phyloP scores from a whole-genome alignment of 345 rosid species.

The Viola odorata region DNA sequence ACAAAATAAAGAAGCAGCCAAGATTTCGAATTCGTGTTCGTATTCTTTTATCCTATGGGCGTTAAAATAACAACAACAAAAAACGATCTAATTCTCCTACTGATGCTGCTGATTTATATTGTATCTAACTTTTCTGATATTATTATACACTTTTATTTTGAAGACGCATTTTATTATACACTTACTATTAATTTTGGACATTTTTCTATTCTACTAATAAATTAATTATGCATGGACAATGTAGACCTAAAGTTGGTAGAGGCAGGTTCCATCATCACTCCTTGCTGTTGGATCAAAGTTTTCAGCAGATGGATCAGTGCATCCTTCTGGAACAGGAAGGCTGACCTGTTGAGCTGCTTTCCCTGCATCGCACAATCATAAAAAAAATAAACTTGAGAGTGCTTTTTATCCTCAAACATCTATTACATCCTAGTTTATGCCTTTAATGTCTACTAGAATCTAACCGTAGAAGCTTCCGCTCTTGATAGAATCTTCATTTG shows the following conservation, averaged over 20 bases:
- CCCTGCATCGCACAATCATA: conserved; percentile 30
- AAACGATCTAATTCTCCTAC: no score
- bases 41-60: no score
- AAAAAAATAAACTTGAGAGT: neutral
- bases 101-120: no score
- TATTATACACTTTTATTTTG: no score
- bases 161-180: no score
- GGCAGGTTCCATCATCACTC: conserved; percentile 42
- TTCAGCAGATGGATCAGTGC: conserved; percentile 34
- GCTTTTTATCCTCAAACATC: neutral
- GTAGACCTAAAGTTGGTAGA: conserved; percentile 13
- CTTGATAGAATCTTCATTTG: conserved; percentile 34
- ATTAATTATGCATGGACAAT: neutral
- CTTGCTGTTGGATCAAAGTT: conserved; percentile 46
- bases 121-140: no score
- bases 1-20: no score
- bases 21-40: no score
- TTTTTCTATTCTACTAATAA: no score
- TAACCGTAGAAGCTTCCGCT: conserved; percentile 38
- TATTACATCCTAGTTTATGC: conserved; percentile 12
- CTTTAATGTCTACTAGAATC: conserved; percentile 15
- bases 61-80: no score
- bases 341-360: conserved; percentile 44
- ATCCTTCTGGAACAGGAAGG: conserved; percentile 40
- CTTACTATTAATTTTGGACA: no score